phyloP scores from a whole-genome alignment of 176 grass and related monocot genomes.

The Cocos nucifera region DNA sequence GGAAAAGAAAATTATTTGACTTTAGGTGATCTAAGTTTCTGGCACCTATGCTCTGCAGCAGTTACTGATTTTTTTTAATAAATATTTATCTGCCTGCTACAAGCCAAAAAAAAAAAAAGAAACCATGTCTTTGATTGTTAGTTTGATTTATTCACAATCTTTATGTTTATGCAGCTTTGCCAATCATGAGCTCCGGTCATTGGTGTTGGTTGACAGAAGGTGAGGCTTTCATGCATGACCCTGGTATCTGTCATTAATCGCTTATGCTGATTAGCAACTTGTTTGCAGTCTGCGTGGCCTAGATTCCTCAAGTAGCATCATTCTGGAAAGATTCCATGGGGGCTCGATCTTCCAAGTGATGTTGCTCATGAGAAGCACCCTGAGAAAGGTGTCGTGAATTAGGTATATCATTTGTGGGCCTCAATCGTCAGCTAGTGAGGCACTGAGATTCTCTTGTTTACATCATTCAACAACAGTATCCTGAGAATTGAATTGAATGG shows the following conservation, averaged over 20 bases:
- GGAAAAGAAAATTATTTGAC: too few species aligned
- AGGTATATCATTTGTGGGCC: background rate
- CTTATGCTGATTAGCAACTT: background rate
- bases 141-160: too few species aligned
- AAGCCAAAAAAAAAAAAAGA: too few species aligned
- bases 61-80: too few species aligned
- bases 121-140: too few species aligned
- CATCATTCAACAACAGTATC: conserved; percentile 1
- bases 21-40: too few species aligned
- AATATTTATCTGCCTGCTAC: too few species aligned
- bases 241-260: background rate
- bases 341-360: conserved; percentile 45
- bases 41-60: too few species aligned
- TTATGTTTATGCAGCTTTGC: conserved; percentile 35
- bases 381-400: conserved; percentile 2
- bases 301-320: conserved; percentile 23
- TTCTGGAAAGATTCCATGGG: conserved; percentile 19
- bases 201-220: conserved; percentile 84
- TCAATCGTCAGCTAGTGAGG: too few species aligned
- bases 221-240: background rate
- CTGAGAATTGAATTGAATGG: too few species aligned
- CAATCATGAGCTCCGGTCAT: conserved; percentile 70
- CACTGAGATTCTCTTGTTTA: background rate
- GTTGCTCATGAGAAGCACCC: conserved; percentile 18
- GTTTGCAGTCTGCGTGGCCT: conserved; percentile 43